Conservation (phyloP, 2,329 filamentous ascomycete genomes). For the Colletotrichum tofieldiae region DNA sequence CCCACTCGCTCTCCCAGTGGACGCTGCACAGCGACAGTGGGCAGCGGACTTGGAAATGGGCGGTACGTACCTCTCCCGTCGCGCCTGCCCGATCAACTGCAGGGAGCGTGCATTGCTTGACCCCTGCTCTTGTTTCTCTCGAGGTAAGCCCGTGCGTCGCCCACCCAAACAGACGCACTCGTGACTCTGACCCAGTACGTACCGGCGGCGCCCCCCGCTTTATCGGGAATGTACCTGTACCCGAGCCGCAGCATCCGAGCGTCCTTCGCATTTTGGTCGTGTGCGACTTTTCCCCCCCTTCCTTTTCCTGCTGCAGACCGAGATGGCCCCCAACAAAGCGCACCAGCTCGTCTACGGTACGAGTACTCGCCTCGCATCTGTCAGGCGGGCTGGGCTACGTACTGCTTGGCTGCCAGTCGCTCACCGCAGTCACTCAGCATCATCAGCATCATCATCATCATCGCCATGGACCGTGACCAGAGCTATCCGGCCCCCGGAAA, state of each 20-base stretch:
- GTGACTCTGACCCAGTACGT: neutral
- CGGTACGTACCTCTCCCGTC: neutral
- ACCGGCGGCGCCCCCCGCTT: neutral
- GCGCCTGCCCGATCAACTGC: slow-evolving; percentile 17
- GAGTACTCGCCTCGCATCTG: neutral
- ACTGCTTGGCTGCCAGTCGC: neutral
- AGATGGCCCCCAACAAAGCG: slow-evolving; percentile 16
- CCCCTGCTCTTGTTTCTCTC: slow-evolving; percentile 5
- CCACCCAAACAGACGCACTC: neutral
- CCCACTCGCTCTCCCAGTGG: too few species aligned
- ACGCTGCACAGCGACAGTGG: neutral
- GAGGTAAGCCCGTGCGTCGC: slow-evolving; percentile 9
- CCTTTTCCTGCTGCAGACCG: neutral
- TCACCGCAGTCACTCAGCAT: neutral
- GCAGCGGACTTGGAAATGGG: neutral
- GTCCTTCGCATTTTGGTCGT: slow-evolving; percentile 9
- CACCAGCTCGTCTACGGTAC: neutral
- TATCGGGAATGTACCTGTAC: slow-evolving; percentile 31
- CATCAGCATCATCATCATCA: neutral
- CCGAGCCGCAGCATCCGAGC: slow-evolving; percentile 40
- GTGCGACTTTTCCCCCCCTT: slow-evolving; percentile 20
- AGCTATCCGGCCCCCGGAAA: neutral
- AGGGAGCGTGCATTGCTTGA: slow-evolving; percentile 10
- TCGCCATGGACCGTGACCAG: neutral
- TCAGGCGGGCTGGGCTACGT: neutral